phyloP scores from a whole-genome alignment of 2,329 filamentous ascomycete species.

The Pleomassaria siparia region DNA sequence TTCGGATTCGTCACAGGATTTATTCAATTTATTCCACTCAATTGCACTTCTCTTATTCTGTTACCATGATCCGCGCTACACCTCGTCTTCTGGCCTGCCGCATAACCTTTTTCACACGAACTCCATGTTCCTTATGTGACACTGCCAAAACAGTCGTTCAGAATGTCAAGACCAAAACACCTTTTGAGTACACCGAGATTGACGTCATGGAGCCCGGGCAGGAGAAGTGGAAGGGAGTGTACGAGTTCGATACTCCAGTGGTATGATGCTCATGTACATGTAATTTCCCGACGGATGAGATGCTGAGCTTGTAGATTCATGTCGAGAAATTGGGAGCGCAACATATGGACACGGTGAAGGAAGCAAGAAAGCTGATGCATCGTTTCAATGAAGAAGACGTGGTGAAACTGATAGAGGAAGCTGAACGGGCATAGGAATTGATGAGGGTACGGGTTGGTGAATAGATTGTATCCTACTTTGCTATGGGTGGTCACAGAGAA shows the following conservation, averaged over 20 bases:
- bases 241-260: slow-evolving; percentile 81
- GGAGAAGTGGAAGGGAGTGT: slow-evolving; percentile 69
- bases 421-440: slow-evolving; percentile 24
- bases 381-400: slow-evolving; percentile 70
- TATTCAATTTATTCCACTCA: neutral
- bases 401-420: slow-evolving; percentile 66
- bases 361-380: slow-evolving; percentile 75
- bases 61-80: slow-evolving; percentile 35
- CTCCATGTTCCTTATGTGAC: slow-evolving; percentile 70
- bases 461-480: no score
- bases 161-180: slow-evolving; percentile 65
- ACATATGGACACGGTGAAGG: slow-evolving; percentile 54
- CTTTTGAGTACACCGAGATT: slow-evolving; percentile 69
- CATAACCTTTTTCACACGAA: slow-evolving; percentile 74
- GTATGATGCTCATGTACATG: slow-evolving; percentile 48
- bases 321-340: slow-evolving; percentile 58
- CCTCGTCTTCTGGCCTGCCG: slow-evolving; percentile 47
- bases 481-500: no score
- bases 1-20: no score
- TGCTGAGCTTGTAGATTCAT: slow-evolving; percentile 53
- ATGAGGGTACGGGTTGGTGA: no score
- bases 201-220: slow-evolving; percentile 66
- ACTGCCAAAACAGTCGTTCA: slow-evolving; percentile 69
- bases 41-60: neutral
- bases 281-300: slow-evolving; percentile 8